phyloP scores from a whole-genome alignment of 1,284 basidiomycete species.

The Omphalotus olearius region DNA sequence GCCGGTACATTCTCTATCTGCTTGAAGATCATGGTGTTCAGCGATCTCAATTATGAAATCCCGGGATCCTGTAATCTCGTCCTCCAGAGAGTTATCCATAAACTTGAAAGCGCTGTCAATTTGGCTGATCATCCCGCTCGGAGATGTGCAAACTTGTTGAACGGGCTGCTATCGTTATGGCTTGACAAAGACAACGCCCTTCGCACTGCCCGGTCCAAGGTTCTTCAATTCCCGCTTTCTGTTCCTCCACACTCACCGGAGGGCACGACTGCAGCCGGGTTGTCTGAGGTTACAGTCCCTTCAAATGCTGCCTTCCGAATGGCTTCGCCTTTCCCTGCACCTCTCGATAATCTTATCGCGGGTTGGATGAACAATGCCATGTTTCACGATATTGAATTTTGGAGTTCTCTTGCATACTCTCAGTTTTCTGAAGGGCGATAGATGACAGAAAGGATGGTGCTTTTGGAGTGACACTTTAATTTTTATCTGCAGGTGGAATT shows the following conservation, averaged over 20 bases:
- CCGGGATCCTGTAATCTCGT: not conserved
- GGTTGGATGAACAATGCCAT: not conserved
- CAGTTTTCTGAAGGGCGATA: too few relatives aligned
- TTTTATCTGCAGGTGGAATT: too few relatives aligned
- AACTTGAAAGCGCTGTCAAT: not conserved
- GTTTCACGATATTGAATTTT: constrained; percentile 5
- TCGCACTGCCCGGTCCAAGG: not conserved
- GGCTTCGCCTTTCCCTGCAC: too few relatives aligned
- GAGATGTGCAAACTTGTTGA: constrained; percentile 7
- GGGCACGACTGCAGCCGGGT: not conserved
- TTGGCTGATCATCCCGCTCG: constrained; percentile 5
- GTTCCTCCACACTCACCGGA: not conserved
- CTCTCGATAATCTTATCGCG: too few relatives aligned
- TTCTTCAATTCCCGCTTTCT: too few relatives aligned
- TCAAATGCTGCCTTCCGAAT: not conserved
- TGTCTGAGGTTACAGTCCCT: not conserved
- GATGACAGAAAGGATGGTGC: too few relatives aligned
- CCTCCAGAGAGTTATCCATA: not conserved
- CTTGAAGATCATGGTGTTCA: constrained; percentile 10
- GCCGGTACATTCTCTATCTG: not conserved
- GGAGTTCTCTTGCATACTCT: not conserved
- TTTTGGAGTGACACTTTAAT: too few relatives aligned
- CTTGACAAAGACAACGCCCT: not conserved
- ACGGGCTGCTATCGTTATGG: constrained; percentile 5
- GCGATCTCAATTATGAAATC: not conserved